Base-by-base conservation (phyloP, 371 early-diverging fungal genomes). In the Rhizopus delemar region DNA sequence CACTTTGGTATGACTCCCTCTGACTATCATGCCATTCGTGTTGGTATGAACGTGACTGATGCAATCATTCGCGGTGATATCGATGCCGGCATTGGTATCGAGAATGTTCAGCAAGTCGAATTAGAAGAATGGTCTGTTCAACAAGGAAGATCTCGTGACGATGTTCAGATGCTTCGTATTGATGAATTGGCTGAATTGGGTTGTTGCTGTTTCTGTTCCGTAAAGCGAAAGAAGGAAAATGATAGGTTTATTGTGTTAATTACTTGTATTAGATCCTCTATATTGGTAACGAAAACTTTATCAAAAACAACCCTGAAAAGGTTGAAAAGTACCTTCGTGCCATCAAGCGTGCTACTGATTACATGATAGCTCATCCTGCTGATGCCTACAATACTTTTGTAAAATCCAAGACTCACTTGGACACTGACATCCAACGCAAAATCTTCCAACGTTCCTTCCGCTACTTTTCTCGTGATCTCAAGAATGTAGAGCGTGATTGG, bases 81-180 rank as follows among this genome's bases (percentile, higher is more conserved):
- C 48, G 81, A 87, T 66, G 88, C 85, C n/a, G 88, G 88, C 51
- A 83, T 87, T 46, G 87, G 87, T 33, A 72, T 87, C n/a, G 87
- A 87, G 56, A 85, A 85, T 48, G 82, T 87, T 31, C 87, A 87
- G 61, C 80, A 80, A 77, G 87, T 85, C 36, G 86, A 87, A 50
- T 64, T 87, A n/a, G 87, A 87, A 67, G 81, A 85, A 56, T 85
- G 84, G 84, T 81, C 78, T 32, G 79, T 74, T 32, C 62, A 73
- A 36, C 76, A 83, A 53, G 85, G 85, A 39, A 71, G 81, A 15
- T 48, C 74, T 28, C 75, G 70, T 16, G 73, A 71, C 33, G 86
- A 85, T 56, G 86, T 87, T 33, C 65, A 71, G 8, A 86, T 87
- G 87, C 73, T 87, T 33, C 75, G 88, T 41, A 87, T 87, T 60